Conservation (phyloP, 2,329 filamentous ascomycete genomes). For the Penicillium sp. region DNA sequence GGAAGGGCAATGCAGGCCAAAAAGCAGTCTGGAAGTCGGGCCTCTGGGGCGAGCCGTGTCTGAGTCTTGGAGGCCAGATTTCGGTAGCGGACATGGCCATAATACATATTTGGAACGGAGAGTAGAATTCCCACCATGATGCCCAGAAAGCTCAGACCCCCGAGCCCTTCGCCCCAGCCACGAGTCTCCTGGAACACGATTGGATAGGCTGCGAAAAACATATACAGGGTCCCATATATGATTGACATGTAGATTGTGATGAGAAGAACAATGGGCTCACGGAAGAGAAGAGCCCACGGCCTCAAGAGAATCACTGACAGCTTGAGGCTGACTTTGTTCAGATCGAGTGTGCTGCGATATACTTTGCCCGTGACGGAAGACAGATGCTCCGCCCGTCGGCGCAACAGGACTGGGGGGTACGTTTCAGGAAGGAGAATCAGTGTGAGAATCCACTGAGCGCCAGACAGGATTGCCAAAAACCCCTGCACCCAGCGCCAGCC, state of each 20-base stretch:
- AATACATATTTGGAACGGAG: conserved; percentile 41
- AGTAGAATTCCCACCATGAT: conserved; percentile 43
- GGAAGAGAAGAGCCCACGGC: conserved; percentile 44
- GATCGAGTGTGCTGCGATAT: conserved; percentile 41
- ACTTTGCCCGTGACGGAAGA: conserved; percentile 27
- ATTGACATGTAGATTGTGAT: conserved; percentile 26
- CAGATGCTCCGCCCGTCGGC: conserved; percentile 46
- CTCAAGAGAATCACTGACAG: conserved; percentile 49
- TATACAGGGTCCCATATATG: conserved; percentile 39
- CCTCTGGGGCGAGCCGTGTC: conserved; percentile 53
- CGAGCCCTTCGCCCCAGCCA: conserved; percentile 48
- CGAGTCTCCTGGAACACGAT: conserved; percentile 39
- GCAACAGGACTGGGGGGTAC: conserved; percentile 53
- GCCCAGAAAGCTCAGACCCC: conserved; percentile 50
- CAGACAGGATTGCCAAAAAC: conserved; percentile 62
- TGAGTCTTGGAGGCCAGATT: conserved; percentile 22
- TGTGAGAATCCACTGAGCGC: conserved; percentile 49
- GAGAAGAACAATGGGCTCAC: conserved; percentile 25
- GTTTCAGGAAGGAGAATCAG: conserved; percentile 31
- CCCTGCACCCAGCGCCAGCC: conserved; percentile 71
- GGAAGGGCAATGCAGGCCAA: conserved; percentile 54
- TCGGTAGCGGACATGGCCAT: conserved; percentile 38
- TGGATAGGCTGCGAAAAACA: conserved; percentile 56
- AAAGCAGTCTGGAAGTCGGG: conserved; percentile 53
- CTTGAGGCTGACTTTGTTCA: conserved; percentile 42